phyloP scores from a whole-genome alignment of 129 eudicot genomes.

The Dittrichia graveolens region DNA sequence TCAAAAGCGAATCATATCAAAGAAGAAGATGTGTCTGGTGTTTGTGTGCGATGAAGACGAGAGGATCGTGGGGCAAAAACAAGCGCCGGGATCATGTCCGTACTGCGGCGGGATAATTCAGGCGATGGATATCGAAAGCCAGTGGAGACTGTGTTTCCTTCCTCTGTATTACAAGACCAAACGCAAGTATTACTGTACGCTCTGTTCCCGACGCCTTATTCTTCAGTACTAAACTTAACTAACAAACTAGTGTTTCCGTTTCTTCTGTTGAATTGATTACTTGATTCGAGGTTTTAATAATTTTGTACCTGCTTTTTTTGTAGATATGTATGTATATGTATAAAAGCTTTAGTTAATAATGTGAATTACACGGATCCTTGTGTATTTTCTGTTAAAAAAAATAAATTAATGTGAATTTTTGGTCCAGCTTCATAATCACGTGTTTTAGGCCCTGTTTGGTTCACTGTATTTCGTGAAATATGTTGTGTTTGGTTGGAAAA shows the following conservation, averaged over 20 bases:
- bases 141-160: constrained; percentile 77
- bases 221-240: constrained; percentile 35
- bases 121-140: constrained; percentile 72
- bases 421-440: too few species aligned
- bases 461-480: too few species aligned
- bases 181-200: constrained; percentile 64
- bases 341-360: neutral
- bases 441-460: too few species aligned
- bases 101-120: constrained; percentile 76
- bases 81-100: constrained; percentile 79
- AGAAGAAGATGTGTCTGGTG: constrained; percentile 52
- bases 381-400: neutral
- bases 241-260: constrained; percentile 10
- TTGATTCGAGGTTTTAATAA: neutral
- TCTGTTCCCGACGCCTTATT: constrained; percentile 64
- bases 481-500: too few species aligned
- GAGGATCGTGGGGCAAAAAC: constrained; percentile 55
- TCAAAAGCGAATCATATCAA: neutral
- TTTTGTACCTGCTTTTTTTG: neutral
- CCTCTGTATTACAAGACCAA: constrained; percentile 71
- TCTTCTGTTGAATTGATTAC: neutral
- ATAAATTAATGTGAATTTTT: too few species aligned
- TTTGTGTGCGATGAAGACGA: constrained; percentile 83
- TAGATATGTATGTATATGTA: neutral
- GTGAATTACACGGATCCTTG: neutral